Percentiles rank a stretch among this genome's conserved stretches.
phyloP scores from a whole-genome alignment of 306 rosid species.

The Pterocarpus santalinus region DNA sequence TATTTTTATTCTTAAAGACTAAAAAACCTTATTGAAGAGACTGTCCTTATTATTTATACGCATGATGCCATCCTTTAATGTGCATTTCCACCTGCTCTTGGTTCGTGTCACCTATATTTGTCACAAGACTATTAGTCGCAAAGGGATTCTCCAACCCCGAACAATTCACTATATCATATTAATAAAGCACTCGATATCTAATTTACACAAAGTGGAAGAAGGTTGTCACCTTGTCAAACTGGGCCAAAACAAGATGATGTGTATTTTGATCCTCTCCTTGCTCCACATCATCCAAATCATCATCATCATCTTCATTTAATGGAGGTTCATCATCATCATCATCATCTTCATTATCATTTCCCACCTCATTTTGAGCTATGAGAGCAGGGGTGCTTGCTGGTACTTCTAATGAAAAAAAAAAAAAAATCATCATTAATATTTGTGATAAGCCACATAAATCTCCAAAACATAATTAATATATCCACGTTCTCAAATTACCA shows the following conservation, averaged over 20 bases:
- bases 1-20: constrained; percentile 24
- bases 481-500: constrained; percentile 58
- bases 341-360: constrained; percentile 77
- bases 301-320: constrained; percentile 93
- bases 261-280: constrained; percentile 88
- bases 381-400: constrained; percentile 89
- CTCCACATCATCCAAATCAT: constrained; percentile 93
- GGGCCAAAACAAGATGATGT: constrained; percentile 93
- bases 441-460: constrained; percentile 13
- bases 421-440: constrained; percentile 17
- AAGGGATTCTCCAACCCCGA: constrained; percentile 38
- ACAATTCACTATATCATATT: not conserved
- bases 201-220: constrained; percentile 46
- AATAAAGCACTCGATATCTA: constrained; percentile 45
- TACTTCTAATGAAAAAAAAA: constrained; percentile 57
- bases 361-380: constrained; percentile 69
- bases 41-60: constrained; percentile 92
- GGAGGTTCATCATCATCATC: constrained; percentile 88
- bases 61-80: constrained; percentile 97
- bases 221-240: constrained; percentile 87
- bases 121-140: constrained; percentile 29
- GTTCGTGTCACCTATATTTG: constrained; percentile 89
- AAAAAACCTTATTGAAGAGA: constrained; percentile 91
- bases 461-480: constrained; percentile 42
- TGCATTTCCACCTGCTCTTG: constrained; percentile 98